phyloP scores from a whole-genome alignment of 2,329 filamentous ascomycete species.

The Colletotrichum orbiculare region DNA sequence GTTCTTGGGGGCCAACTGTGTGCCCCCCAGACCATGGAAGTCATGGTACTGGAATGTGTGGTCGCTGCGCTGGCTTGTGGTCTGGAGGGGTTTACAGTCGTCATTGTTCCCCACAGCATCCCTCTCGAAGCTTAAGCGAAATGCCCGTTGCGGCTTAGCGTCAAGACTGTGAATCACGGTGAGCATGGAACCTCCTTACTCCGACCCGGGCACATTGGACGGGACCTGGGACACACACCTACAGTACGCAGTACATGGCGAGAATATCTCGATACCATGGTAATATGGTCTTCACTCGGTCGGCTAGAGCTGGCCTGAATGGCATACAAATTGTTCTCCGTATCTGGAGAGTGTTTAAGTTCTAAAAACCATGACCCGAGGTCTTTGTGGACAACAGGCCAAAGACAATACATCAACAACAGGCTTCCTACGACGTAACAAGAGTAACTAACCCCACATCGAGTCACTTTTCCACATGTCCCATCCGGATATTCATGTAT shows the following conservation, averaged over 20 bases:
- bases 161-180: background rate
- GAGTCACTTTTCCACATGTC: too few relatives aligned
- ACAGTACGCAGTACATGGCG: background rate
- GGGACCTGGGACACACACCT: background rate
- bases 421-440: too few relatives aligned
- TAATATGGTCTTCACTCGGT: background rate
- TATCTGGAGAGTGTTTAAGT: too few relatives aligned
- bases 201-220: background rate
- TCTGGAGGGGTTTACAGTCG: background rate
- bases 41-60: too few relatives aligned
- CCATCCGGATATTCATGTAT: background rate
- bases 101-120: conserved; percentile 19
- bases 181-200: conserved; percentile 19
- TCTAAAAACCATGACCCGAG: too few relatives aligned
- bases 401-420: too few relatives aligned
- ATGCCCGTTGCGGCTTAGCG: conserved; percentile 11
- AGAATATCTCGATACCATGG: background rate
- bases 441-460: too few relatives aligned
- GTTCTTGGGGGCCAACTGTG: too few relatives aligned
- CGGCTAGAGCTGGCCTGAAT: too few relatives aligned
- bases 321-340: too few relatives aligned
- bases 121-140: conserved; percentile 19
- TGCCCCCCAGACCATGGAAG: too few relatives aligned
- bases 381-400: too few relatives aligned
- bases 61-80: background rate